phyloP scores from a whole-genome alignment of 2,329 filamentous ascomycete genomes.

The Penicillium brevicompactum region DNA sequence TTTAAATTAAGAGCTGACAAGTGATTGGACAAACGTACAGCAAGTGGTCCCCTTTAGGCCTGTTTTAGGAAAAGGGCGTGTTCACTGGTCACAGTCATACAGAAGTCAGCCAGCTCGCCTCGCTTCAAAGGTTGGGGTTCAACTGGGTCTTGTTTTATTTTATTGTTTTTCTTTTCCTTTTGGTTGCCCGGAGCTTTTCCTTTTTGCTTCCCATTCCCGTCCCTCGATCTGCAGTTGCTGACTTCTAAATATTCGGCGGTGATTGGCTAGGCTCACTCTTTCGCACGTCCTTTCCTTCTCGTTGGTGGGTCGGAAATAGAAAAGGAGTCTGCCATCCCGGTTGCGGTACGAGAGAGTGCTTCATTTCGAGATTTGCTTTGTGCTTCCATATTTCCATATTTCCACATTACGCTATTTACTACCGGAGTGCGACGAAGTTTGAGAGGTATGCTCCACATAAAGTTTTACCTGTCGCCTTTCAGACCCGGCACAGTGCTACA shows the following conservation, averaged over 20 bases:
- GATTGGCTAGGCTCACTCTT: background rate
- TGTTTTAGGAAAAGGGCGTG: background rate
- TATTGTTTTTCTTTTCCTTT: too few species aligned
- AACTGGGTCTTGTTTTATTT: background rate
- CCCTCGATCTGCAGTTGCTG: conserved; percentile 19
- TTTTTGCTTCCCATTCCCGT: conserved; percentile 8
- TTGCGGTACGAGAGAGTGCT: conserved; percentile 3
- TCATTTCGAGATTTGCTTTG: background rate
- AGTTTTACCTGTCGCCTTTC: conserved; percentile 5
- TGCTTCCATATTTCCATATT: conserved; percentile 6
- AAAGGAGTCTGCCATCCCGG: conserved; percentile 9
- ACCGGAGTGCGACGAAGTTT: background rate
- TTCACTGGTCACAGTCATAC: conserved; percentile 21
- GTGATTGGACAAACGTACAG: conserved; percentile 1
- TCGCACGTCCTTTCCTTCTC: conserved; percentile 11
- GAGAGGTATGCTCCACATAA: conserved; percentile 18
- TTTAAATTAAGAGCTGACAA: background rate
- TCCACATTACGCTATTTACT: too few species aligned
- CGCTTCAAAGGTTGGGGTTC: conserved; percentile 2
- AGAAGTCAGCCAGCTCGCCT: background rate
- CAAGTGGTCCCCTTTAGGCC: background rate
- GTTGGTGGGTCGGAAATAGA: conserved; percentile 13
- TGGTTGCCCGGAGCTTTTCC: background rate
- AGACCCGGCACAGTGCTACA: conserved; percentile 14
- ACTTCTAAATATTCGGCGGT: conserved; percentile 8